phyloP scores from a whole-genome alignment of 345 rosid species.

The Kernera saxatilis region DNA sequence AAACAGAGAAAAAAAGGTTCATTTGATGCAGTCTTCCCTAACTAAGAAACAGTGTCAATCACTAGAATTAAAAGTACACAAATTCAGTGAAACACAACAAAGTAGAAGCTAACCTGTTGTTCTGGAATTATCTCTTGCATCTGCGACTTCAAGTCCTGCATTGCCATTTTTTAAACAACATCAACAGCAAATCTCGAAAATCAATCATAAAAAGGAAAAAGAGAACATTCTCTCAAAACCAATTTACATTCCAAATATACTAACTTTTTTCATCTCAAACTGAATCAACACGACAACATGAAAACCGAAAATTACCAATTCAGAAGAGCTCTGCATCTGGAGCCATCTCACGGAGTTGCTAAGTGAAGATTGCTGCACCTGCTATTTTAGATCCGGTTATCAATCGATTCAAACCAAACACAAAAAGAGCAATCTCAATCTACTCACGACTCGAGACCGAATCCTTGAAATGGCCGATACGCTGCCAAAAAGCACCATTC shows the following conservation, averaged over 20 bases:
- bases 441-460: slow-evolving; percentile 54
- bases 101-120: slow-evolving; percentile 56
- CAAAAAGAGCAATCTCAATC: neutral
- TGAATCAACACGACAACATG: neutral
- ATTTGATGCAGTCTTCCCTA: neutral
- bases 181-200: neutral
- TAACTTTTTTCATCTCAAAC: neutral
- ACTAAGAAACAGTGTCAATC: neutral
- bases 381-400: slow-evolving; percentile 16
- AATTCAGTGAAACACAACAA: neutral
- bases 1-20: neutral
- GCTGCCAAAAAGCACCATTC: slow-evolving; percentile 57
- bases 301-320: slow-evolving; percentile 38
- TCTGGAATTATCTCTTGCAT: slow-evolving; percentile 81
- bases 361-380: slow-evolving; percentile 56
- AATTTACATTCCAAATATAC: neutral
- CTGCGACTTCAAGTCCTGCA: slow-evolving; percentile 78
- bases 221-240: neutral
- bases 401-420: neutral
- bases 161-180: slow-evolving; percentile 6
- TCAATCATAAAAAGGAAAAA: neutral
- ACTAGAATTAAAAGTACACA: neutral
- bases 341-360: slow-evolving; percentile 68
- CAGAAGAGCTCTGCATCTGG: slow-evolving; percentile 66
- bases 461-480: slow-evolving; percentile 53